A percentile compares a stretch with the other conserved stretches of the same genome.
phyloP scores from a whole-genome alignment of 305 asterid genomes.

The Fraxinus sp. region DNA sequence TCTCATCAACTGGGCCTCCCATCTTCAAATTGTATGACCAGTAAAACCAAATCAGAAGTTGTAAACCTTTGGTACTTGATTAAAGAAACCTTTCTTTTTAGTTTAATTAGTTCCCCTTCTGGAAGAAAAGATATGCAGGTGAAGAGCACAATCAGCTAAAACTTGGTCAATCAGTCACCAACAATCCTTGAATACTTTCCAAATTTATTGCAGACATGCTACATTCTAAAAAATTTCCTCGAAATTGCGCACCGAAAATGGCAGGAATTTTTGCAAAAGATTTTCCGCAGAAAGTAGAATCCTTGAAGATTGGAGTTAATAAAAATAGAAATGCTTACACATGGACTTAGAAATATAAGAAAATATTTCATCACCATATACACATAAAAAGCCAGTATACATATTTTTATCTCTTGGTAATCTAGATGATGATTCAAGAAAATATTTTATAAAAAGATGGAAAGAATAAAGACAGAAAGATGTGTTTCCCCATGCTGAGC shows the following conservation, averaged over 20 bases:
- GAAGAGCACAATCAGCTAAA: background rate
- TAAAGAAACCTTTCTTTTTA: background rate
- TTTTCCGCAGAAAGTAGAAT: background rate
- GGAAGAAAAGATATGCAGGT: background rate
- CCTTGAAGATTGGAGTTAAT: background rate
- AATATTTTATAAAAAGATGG: background rate
- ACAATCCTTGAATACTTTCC: background rate
- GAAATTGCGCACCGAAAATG: background rate
- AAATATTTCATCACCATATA: background rate
- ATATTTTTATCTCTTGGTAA: background rate
- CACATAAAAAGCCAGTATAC: background rate
- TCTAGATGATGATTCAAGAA: background rate
- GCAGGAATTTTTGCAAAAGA: background rate
- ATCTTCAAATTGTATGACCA: background rate
- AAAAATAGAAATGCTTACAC: background rate
- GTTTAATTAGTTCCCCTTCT: background rate
- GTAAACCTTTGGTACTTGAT: background rate
- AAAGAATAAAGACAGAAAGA: background rate
- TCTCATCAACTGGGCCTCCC: background rate
- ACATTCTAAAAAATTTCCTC: background rate
- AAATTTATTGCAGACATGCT: background rate
- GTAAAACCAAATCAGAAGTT: background rate
- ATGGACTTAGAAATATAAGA: background rate
- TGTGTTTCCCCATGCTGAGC: background rate
- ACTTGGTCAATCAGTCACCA: background rate